phyloP scores from a whole-genome alignment of 2,329 filamentous ascomycete genomes.

The Chaetomiaceae sp. region DNA sequence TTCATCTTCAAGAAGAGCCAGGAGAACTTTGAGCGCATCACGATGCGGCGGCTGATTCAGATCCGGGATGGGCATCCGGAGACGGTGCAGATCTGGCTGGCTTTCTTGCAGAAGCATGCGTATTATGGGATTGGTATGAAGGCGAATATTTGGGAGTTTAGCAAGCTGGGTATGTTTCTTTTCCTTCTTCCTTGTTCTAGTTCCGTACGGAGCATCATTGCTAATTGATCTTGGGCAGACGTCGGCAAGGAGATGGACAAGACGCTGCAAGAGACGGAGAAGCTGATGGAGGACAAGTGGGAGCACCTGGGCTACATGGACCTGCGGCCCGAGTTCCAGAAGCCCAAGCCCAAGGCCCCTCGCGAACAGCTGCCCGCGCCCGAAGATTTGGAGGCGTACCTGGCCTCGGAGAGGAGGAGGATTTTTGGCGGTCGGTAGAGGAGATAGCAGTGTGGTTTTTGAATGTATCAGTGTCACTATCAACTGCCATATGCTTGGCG shows the following conservation, averaged over 20 bases:
- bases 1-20: slow-evolving; percentile 98
- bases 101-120: slow-evolving; percentile 85
- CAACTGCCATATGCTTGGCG: no score
- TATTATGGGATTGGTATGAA: slow-evolving; percentile 99
- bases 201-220: background rate
- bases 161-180: slow-evolving; percentile 56
- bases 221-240: slow-evolving; percentile 32
- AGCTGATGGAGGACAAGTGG: slow-evolving; percentile 49
- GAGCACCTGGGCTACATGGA: slow-evolving; percentile 48
- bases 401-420: slow-evolving; percentile 49
- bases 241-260: slow-evolving; percentile 50
- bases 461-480: slow-evolving; percentile 1
- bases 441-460: slow-evolving; percentile 14
- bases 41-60: slow-evolving; percentile 78
- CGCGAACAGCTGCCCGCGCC: slow-evolving; percentile 44
- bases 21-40: slow-evolving; percentile 95
- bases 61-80: slow-evolving; percentile 89
- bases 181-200: background rate
- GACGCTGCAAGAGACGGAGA: slow-evolving; percentile 39
- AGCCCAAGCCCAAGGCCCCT: slow-evolving; percentile 53
- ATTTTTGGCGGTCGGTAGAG: slow-evolving; percentile 29
- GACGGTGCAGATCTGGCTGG: slow-evolving; percentile 85
- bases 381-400: slow-evolving; percentile 54
- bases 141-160: slow-evolving; percentile 92
- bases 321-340: slow-evolving; percentile 38